Percentiles rank a stretch among this genome's conserved stretches.
Evolutionary conservation across 2,329 filamentous ascomycete genomes (phyloP).

Genomic region (Fusarium verticillioides): DNA sequence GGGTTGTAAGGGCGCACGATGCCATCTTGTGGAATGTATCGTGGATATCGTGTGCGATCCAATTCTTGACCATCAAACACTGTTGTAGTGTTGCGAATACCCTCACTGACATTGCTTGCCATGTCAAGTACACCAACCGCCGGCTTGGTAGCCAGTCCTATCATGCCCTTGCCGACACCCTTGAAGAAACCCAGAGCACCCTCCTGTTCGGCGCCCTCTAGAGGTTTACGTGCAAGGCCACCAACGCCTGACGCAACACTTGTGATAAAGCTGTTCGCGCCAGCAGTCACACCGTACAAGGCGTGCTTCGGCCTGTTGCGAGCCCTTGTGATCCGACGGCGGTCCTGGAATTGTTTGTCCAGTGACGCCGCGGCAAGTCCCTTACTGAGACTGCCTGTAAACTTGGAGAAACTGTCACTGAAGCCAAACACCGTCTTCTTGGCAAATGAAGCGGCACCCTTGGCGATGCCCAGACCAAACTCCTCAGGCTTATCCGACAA

Average conservation of each 20-base stretch:
- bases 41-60: constrained; percentile 91
- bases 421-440: constrained; percentile 99
- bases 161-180: constrained; percentile 92
- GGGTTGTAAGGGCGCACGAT: constrained; percentile 95
- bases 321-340: constrained; percentile 90
- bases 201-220: constrained; percentile 96
- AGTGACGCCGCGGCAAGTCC: constrained; percentile 94
- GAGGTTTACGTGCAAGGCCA: constrained; percentile 89
- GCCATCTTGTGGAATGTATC: constrained; percentile 91
- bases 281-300: constrained; percentile 93
- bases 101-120: constrained; percentile 95
- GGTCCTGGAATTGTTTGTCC: constrained; percentile 98
- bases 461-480: constrained; percentile 92
- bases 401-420: constrained; percentile 96
- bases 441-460: constrained; percentile 95
- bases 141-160: constrained; percentile 96
- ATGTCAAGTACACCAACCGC: constrained; percentile 97
- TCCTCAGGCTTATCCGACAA: constrained; percentile 96
- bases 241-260: constrained; percentile 94
- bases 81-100: constrained; percentile 97
- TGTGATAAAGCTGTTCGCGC: constrained; percentile 93
- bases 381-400: constrained; percentile 97
- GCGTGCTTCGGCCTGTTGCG: constrained; percentile 97
- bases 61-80: constrained; percentile 96
- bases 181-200: constrained; percentile 96